Evolutionary conservation across 2,329 filamentous ascomycete genomes (phyloP).

Genomic region (Decorospora gaudefroyi): DNA sequence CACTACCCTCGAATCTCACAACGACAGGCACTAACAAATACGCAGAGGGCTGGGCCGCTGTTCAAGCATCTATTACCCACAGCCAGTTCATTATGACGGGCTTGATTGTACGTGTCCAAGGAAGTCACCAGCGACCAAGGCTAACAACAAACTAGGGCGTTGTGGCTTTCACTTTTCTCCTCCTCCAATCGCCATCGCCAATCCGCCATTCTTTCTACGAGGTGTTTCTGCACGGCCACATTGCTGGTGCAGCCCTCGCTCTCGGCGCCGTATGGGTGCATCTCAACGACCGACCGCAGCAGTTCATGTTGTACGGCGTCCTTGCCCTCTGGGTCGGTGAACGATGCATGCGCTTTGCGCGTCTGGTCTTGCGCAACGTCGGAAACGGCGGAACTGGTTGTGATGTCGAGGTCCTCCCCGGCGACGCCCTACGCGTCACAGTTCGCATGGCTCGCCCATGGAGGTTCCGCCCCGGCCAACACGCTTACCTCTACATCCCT

Average conservation of each 20-base stretch:
- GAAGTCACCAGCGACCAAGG: slow-evolving; percentile 63
- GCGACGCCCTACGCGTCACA: slow-evolving; percentile 74
- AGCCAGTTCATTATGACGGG: slow-evolving; percentile 63
- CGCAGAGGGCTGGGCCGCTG: slow-evolving; percentile 57
- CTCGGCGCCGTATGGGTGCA: slow-evolving; percentile 71
- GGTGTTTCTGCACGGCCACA: slow-evolving; percentile 74
- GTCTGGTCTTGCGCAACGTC: slow-evolving; percentile 67
- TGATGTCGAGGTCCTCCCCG: slow-evolving; percentile 74
- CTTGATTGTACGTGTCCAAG: slow-evolving; percentile 61
- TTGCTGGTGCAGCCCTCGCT: slow-evolving; percentile 63
- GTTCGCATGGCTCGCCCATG: slow-evolving; percentile 76
- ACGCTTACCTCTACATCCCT: slow-evolving; percentile 80
- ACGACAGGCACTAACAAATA: slow-evolving; percentile 17
- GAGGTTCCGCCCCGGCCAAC: slow-evolving; percentile 74
- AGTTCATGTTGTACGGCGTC: slow-evolving; percentile 64
- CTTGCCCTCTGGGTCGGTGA: slow-evolving; percentile 71
- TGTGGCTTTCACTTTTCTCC: slow-evolving; percentile 64
- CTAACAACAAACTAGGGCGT: slow-evolving; percentile 60
- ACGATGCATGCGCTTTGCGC: slow-evolving; percentile 62
- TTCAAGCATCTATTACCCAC: slow-evolving; percentile 48
- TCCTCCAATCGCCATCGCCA: slow-evolving; percentile 70
- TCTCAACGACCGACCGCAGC: slow-evolving; percentile 60
- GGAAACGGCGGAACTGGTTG: slow-evolving; percentile 68
- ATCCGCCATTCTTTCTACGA: slow-evolving; percentile 80
- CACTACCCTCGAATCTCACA: background rate